Evolutionary conservation across 176 grass and related monocot genomes (phyloP).

Genomic region (Oryza longistaminata): DNA sequence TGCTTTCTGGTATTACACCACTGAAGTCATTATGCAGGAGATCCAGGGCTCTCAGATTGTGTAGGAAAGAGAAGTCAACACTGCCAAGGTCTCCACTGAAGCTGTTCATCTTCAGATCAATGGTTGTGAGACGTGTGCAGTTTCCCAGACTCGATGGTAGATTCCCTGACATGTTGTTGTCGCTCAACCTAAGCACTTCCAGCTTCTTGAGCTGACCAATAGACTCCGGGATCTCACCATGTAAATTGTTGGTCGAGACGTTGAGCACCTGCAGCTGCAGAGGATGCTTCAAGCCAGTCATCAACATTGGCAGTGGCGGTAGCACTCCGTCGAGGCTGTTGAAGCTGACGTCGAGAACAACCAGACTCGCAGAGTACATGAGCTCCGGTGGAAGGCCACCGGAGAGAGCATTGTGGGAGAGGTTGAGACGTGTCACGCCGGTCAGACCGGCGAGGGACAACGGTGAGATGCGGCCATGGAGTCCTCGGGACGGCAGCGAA

Average conservation of each 20-base stretch:
- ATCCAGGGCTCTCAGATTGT: slow-evolving; percentile 33
- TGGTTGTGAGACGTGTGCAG: slow-evolving; percentile 23
- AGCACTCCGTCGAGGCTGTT: background rate
- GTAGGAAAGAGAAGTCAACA: slow-evolving; percentile 40
- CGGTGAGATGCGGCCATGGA: slow-evolving; percentile 26
- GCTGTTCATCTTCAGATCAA: slow-evolving; percentile 15
- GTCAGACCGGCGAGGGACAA: background rate
- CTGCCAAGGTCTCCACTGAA: slow-evolving; percentile 14
- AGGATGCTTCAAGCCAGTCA: background rate
- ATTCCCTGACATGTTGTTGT: slow-evolving; percentile 31
- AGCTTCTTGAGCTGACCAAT: slow-evolving; percentile 38
- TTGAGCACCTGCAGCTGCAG: slow-evolving; percentile 28
- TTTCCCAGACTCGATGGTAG: slow-evolving; percentile 26
- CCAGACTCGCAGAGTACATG: background rate
- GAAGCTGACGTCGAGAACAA: background rate
- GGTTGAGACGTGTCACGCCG: background rate
- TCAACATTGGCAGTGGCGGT: too few relatives aligned
- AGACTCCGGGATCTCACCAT: slow-evolving; percentile 8
- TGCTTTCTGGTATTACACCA: slow-evolving; percentile 41
- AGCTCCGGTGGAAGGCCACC: slow-evolving; percentile 6
- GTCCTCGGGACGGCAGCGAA: background rate
- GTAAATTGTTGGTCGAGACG: slow-evolving; percentile 30
- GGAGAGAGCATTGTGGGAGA: slow-evolving; percentile 24
- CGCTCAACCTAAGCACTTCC: slow-evolving; percentile 5
- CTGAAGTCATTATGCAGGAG: background rate